These are phyloP conservation scores for Eucalyptus paniculata DNA, from an alignment of 345 rosid genomes.

Conservation along the genomic window DNA sequence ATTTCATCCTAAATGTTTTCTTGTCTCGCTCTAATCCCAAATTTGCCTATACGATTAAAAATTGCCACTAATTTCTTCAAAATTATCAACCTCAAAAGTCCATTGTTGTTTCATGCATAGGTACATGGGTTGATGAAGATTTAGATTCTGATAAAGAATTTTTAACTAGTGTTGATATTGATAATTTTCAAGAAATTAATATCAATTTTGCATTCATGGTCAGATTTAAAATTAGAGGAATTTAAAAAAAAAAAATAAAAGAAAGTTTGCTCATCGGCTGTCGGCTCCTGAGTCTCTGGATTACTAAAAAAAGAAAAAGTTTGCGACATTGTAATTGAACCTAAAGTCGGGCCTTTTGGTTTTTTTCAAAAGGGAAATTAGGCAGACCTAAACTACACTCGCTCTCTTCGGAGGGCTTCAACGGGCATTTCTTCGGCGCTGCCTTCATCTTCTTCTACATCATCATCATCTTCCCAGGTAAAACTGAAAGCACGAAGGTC, in stretches of 20 bases:
- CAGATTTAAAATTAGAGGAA: neutral
- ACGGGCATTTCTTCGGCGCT: neutral
- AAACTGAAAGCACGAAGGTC: neutral
- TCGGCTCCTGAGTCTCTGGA: too few relatives aligned
- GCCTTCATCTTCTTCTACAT: neutral
- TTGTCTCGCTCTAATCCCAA: rapidly evolving
- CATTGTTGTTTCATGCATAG: rapidly evolving
- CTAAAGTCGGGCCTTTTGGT: too few relatives aligned
- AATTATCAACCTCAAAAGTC: rapidly evolving
- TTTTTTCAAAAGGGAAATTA: neutral
- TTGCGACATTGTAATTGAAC: too few relatives aligned
- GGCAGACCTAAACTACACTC: neutral
- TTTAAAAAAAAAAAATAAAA: too few relatives aligned
- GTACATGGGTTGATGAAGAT: rapidly evolving
- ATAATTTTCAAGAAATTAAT: neutral
- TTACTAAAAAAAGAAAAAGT: too few relatives aligned
- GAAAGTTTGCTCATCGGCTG: too few relatives aligned
- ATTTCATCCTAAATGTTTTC: rapidly evolving
- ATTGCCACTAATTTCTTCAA: rapidly evolving
- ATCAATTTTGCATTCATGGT: neutral
- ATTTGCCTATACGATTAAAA: rapidly evolving
- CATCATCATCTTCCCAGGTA: neutral
- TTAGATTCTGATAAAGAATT: neutral
- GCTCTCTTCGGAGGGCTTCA: neutral
- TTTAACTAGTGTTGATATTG: rapidly evolving